These are phyloP conservation scores for Candida oleophila DNA, from an alignment of 805 yeast species.

Conservation along the genomic window DNA sequence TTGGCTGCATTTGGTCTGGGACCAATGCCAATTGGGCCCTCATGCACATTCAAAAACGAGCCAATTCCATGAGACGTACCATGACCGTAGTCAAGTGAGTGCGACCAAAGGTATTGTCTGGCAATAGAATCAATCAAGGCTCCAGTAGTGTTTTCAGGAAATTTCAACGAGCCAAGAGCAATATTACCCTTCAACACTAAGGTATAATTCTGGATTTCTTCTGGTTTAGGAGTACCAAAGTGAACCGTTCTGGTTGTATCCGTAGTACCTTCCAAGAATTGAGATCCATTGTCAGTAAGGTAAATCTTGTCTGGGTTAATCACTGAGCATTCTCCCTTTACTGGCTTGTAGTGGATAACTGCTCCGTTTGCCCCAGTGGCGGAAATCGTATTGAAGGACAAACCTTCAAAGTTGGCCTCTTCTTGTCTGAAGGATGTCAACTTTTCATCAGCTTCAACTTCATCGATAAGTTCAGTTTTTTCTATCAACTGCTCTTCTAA, in stretches of 20 bases:
- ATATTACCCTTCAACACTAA: slow-evolving; percentile 59
- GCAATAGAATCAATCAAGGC: slow-evolving; percentile 55
- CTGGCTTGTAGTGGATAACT: slow-evolving; percentile 71
- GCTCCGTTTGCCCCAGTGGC: slow-evolving; percentile 79
- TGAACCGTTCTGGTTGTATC: slow-evolving; percentile 64
- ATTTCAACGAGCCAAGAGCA: slow-evolving; percentile 46
- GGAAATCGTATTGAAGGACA: slow-evolving; percentile 72
- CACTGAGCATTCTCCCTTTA: slow-evolving; percentile 36
- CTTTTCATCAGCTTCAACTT: slow-evolving; percentile 58
- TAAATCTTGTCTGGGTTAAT: slow-evolving; percentile 55
- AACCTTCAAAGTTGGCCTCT: slow-evolving; percentile 55
- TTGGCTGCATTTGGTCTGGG: slow-evolving; percentile 49
- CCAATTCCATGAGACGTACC: slow-evolving; percentile 70
- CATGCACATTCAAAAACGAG: slow-evolving; percentile 60
- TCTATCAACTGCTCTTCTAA: slow-evolving; percentile 51
- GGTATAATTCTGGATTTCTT: slow-evolving; percentile 51
- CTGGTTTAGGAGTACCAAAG: slow-evolving; percentile 46
- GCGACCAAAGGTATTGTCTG: slow-evolving; percentile 55
- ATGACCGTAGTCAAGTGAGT: slow-evolving; percentile 59
- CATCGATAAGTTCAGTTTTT: slow-evolving; percentile 46
- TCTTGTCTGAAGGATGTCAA: slow-evolving; percentile 33
- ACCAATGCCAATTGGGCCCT: slow-evolving; percentile 64
- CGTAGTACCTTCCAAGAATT: slow-evolving; percentile 62
- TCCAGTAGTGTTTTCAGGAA: slow-evolving; percentile 58
- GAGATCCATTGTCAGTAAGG: slow-evolving; percentile 60